A percentile compares a stretch with the other conserved stretches of the same genome.
Conservation (phyloP, 768 basidiomycete genomes). For the Infundibulicybe gibba region DNA sequence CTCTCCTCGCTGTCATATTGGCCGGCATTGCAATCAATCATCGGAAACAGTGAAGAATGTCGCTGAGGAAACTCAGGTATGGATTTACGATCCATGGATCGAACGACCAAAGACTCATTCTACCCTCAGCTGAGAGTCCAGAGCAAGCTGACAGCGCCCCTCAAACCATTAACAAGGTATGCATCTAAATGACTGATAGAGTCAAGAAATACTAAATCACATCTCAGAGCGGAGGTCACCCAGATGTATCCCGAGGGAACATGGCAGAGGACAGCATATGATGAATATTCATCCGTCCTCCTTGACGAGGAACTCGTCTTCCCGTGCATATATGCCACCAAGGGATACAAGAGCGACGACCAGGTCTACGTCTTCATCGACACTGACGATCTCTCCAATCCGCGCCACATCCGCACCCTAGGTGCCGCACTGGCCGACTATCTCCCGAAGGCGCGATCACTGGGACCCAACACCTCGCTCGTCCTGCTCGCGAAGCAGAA, state of each 20-base stretch:
- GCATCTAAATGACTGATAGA: too few relatives aligned
- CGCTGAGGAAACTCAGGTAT: too few relatives aligned
- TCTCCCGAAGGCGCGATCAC: conserved; percentile 13
- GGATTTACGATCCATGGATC: too few relatives aligned
- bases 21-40: too few relatives aligned
- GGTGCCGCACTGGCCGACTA: conserved; percentile 11
- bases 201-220: too few relatives aligned
- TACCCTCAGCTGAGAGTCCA: too few relatives aligned
- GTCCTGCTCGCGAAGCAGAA: conserved; percentile 16
- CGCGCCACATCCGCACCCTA: conserved; percentile 12
- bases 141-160: too few relatives aligned
- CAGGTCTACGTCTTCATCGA: conserved; percentile 16
- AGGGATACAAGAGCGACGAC: conserved; percentile 16
- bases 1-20: too few relatives aligned
- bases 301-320: conserved; percentile 15
- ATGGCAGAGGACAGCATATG: conserved; percentile 15
- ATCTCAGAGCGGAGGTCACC: conserved; percentile 7
- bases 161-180: too few relatives aligned
- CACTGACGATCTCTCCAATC: conserved; percentile 15
- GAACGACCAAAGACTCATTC: too few relatives aligned
- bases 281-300: conserved; percentile 12
- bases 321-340: conserved; percentile 18
- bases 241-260: conserved; percentile 12
- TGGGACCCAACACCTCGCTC: conserved; percentile 15
- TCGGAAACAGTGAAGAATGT: too few relatives aligned